Percentiles rank a stretch among this genome's conserved stretches.
These are phyloP conservation scores for Cladosporium phlei DNA, from an alignment of 2,329 filamentous ascomycete genomes.

Conservation along the genomic window DNA sequence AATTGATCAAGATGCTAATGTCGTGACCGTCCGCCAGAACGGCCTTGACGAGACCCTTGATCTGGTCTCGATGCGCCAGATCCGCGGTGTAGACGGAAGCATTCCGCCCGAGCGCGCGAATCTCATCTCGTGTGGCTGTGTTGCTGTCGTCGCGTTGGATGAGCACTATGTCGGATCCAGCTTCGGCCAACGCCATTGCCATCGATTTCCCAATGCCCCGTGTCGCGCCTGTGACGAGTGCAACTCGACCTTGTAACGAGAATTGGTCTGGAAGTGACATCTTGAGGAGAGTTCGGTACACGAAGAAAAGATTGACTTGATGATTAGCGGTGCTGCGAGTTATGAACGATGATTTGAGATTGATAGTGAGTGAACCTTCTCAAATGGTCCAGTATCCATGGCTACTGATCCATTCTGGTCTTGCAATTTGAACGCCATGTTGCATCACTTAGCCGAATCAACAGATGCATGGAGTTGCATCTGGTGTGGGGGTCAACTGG, in stretches of 20 bases:
- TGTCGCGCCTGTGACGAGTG: slow-evolving; percentile 47
- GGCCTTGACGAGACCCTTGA: slow-evolving; percentile 55
- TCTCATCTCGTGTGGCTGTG: slow-evolving; percentile 53
- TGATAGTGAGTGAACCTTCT: no score
- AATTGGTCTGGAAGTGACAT: slow-evolving; percentile 43
- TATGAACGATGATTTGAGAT: no score
- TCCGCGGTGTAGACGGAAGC: slow-evolving; percentile 67
- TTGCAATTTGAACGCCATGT: no score
- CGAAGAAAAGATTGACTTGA: no score
- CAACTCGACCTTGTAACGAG: slow-evolving; percentile 46
- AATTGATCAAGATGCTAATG: slow-evolving; percentile 78
- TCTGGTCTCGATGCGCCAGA: slow-evolving; percentile 55
- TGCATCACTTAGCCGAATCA: background rate
- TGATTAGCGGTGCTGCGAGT: no score
- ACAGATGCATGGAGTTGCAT: background rate
- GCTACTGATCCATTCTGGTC: no score
- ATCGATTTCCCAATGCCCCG: slow-evolving; percentile 48
- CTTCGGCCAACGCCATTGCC: slow-evolving; percentile 47
- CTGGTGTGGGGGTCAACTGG: slow-evolving; percentile 1
- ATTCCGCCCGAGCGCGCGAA: slow-evolving; percentile 63
- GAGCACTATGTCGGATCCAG: slow-evolving; percentile 47
- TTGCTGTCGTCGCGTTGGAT: slow-evolving; percentile 54
- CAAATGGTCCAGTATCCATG: no score
- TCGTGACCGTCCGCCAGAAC: slow-evolving; percentile 58
- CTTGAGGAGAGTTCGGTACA: slow-evolving; percentile 3